Percentiles rank a stretch among this genome's conserved stretches.
These are phyloP conservation scores for Gossypium davidsonii DNA, from an alignment of 441 rosid genomes.

Conservation along the genomic window DNA sequence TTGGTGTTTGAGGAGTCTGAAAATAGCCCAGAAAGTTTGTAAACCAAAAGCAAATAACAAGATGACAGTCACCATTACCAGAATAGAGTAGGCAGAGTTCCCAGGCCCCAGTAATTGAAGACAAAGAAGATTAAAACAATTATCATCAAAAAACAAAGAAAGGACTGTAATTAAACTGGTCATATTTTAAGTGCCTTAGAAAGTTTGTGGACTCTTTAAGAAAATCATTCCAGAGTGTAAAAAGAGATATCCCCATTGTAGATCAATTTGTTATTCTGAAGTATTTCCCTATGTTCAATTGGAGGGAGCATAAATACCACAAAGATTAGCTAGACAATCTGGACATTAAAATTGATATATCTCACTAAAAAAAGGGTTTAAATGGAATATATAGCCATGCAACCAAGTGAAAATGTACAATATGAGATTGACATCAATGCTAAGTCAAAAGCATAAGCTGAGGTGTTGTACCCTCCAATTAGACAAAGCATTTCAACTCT, in stretches of 20 bases:
- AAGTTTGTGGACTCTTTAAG: background rate
- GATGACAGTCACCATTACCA: background rate
- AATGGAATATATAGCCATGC: background rate
- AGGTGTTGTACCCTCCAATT: background rate
- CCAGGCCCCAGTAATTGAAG: background rate
- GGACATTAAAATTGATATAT: background rate
- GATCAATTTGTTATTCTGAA: background rate
- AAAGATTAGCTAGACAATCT: background rate
- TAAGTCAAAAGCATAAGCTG: background rate
- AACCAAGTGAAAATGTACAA: background rate
- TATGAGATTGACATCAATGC: background rate
- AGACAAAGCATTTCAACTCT: background rate
- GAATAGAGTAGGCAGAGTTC: background rate
- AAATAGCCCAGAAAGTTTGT: constrained; percentile 11
- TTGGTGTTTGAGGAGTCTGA: constrained; percentile 97
- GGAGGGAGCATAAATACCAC: background rate
- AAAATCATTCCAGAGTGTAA: background rate
- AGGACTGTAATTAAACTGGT: background rate
- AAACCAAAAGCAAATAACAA: background rate
- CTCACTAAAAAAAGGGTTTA: background rate
- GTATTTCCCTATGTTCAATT: background rate
- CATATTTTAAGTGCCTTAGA: background rate
- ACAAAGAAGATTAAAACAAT: constrained; percentile 3
- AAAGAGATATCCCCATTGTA: background rate
- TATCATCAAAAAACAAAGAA: constrained; percentile 1